Conservation (phyloP, 2,329 filamentous ascomycete genomes). For the Neurospora sp. region DNA sequence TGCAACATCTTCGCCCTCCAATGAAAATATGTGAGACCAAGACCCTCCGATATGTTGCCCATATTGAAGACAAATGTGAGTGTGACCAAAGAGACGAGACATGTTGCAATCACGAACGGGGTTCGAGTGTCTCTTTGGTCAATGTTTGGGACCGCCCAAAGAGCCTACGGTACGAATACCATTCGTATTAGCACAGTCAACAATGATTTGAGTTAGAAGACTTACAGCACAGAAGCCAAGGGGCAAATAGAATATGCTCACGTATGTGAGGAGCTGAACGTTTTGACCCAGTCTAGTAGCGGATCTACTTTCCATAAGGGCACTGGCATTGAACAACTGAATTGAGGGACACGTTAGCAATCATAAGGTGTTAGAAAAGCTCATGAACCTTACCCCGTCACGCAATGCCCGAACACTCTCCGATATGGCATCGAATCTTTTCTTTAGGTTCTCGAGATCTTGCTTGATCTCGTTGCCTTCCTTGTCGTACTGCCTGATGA, state of each 20-base stretch:
- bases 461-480: not conserved
- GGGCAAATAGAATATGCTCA: conserved; percentile 4
- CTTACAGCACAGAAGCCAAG: conserved; percentile 1
- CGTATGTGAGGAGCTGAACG: conserved; percentile 1
- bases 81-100: not conserved
- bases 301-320: conserved; percentile 4
- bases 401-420: not conserved
- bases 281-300: conserved; percentile 4
- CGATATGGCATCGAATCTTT: not conserved
- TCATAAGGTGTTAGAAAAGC: too few species aligned
- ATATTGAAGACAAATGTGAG: not conserved
- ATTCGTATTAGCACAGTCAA: not conserved
- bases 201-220: not conserved
- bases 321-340: not conserved
- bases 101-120: not conserved
- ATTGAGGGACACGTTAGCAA: too few species aligned
- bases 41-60: fast-evolving
- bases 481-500: not conserved
- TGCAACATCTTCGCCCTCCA: not conserved
- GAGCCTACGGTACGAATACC: not conserved
- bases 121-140: fast-evolving
- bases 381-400: not conserved
- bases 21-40: fast-evolving
- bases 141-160: not conserved
- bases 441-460: not conserved